Evolutionary conservation across 139 green algal species (phyloP).

Genomic region (Choricystis sp.): DNA sequence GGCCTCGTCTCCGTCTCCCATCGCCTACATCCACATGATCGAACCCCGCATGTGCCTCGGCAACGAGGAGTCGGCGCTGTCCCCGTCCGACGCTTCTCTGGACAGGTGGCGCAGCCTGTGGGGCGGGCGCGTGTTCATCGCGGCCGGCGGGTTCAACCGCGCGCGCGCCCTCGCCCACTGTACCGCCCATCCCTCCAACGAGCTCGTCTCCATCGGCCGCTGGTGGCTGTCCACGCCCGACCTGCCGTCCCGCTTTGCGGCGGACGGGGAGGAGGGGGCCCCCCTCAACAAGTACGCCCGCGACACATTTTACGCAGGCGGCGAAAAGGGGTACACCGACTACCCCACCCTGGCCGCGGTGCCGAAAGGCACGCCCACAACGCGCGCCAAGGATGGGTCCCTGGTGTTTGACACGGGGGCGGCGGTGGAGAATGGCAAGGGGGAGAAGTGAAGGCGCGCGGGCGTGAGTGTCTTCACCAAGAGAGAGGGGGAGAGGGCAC

Average conservation of each 20-base stretch:
- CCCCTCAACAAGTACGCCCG: constrained; percentile 60
- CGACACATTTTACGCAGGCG: constrained; percentile 50
- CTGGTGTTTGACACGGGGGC: too few relatives aligned
- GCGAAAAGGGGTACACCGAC: constrained; percentile 51
- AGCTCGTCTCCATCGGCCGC: constrained; percentile 12
- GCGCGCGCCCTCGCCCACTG: constrained; percentile 18
- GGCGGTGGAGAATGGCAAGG: too few relatives aligned
- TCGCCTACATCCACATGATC: constrained; percentile 63
- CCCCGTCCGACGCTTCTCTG: constrained; percentile 18
- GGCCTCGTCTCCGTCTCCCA: constrained; percentile 1
- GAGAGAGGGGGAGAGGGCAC: too few relatives aligned
- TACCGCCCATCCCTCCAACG: neutral
- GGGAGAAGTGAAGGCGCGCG: too few relatives aligned
- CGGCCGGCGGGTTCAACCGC: constrained; percentile 42
- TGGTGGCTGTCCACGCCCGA: constrained; percentile 61
- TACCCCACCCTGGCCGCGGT: constrained; percentile 68
- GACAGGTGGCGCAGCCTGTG: constrained; percentile 30
- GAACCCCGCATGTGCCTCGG: constrained; percentile 39
- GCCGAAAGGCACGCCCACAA: too few relatives aligned
- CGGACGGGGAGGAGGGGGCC: too few relatives aligned
- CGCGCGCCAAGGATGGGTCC: too few relatives aligned
- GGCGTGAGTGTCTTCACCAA: too few relatives aligned
- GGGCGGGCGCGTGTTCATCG: constrained; percentile 40
- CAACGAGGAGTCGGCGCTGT: constrained; percentile 3
- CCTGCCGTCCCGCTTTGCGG: constrained; percentile 39